Conservation (phyloP, 2,329 filamentous ascomycete species). For the Diaporthe destruens region DNA sequence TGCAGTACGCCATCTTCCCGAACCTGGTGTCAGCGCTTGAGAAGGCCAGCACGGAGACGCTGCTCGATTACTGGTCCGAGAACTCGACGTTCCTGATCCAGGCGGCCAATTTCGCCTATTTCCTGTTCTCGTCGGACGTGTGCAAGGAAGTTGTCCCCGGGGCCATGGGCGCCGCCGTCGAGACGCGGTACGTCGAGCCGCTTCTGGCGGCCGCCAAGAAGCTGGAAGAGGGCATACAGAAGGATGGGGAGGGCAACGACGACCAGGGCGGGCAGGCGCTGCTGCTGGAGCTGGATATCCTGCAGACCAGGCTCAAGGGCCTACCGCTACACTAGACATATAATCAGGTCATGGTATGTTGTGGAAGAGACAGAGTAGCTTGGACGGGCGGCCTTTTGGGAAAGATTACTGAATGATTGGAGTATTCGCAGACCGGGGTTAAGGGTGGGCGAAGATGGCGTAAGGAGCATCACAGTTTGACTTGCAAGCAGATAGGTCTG, state of each 20-base stretch:
- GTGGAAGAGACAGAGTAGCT: not conserved
- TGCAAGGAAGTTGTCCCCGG: conserved; percentile 64
- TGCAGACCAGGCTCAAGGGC: conserved; percentile 39
- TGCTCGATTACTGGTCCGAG: conserved; percentile 65
- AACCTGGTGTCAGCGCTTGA: conserved; percentile 61
- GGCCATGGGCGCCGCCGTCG: conserved; percentile 69
- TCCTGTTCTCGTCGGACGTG: conserved; percentile 62
- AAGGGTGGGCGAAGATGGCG: not conserved
- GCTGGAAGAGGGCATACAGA: conserved; percentile 45
- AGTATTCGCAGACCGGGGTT: not conserved
- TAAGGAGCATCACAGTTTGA: conserved; percentile 18
- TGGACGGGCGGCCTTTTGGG: not conserved
- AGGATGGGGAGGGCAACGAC: conserved; percentile 24
- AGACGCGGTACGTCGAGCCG: conserved; percentile 70
- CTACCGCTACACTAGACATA: conserved; percentile 35
- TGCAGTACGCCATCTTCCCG: conserved; percentile 74
- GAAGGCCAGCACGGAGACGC: conserved; percentile 49
- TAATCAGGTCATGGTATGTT: not conserved
- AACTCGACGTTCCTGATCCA: conserved; percentile 69
- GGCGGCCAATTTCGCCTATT: conserved; percentile 71
- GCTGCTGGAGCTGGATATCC: conserved; percentile 40
- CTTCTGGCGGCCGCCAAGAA: conserved; percentile 59
- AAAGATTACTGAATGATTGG: not conserved
- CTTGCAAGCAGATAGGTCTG: not conserved
- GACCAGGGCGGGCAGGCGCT: conserved; percentile 33